Evolutionary conservation across 2,329 filamentous ascomycete genomes (phyloP).

Genomic region (Aspergillus hiratsukae): DNA sequence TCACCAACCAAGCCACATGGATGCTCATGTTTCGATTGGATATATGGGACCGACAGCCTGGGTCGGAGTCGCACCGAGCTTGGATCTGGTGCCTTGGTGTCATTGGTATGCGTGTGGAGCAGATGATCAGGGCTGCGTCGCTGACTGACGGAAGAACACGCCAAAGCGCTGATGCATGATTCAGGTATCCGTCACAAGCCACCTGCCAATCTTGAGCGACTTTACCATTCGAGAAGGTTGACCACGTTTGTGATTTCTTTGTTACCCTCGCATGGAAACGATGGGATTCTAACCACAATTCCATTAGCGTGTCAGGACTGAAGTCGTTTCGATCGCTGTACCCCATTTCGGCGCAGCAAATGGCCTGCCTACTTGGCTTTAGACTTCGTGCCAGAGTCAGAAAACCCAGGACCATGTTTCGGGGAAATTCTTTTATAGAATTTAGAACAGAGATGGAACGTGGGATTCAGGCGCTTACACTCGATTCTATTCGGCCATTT

Average conservation of each 20-base stretch:
- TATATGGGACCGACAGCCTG: constrained; percentile 9
- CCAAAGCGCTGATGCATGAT: not conserved
- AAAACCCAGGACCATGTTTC: not conserved
- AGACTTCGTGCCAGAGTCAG: not conserved
- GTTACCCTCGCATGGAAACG: not conserved
- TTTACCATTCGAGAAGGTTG: too few relatives aligned
- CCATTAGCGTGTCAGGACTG: not conserved
- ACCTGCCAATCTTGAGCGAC: not conserved
- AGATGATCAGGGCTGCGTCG: not conserved
- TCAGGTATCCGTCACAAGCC: not conserved
- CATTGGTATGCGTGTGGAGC: not conserved
- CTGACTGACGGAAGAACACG: not conserved
- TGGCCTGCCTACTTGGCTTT: not conserved
- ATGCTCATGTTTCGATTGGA: constrained; percentile 8
- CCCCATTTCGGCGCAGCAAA: not conserved
- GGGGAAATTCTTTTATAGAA: not conserved
- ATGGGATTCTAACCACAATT: not conserved
- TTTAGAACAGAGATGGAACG: not conserved
- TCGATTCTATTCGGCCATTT: not conserved
- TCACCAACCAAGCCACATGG: not conserved
- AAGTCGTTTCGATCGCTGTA: not conserved
- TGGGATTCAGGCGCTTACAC: not conserved
- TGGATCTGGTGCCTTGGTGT: not conserved
- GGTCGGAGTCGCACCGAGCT: constrained; percentile 10
- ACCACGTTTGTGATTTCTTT: not conserved